A percentile compares a stretch with the other conserved stretches of the same genome.
phyloP scores from a whole-genome alignment of 371 early-diverging fungal genomes.

The Rhizopus sp. region DNA sequence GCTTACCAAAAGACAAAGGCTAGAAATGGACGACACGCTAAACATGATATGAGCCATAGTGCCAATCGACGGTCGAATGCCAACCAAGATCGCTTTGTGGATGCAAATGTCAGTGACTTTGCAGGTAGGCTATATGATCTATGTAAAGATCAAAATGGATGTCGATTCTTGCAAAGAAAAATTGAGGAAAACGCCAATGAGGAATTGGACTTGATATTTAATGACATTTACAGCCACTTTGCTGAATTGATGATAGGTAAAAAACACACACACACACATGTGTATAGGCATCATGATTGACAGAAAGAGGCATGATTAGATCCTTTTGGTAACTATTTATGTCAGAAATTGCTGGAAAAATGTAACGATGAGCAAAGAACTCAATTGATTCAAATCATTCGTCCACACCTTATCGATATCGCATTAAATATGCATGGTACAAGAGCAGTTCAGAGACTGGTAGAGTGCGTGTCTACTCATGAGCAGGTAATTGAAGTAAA shows the following conservation, averaged over 20 bases:
- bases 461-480: constrained; percentile 76
- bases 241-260: constrained; percentile 81
- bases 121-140: constrained; percentile 73
- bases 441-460: constrained; percentile 93
- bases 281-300: background rate
- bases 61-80: background rate
- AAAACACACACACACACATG: background rate
- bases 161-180: constrained; percentile 84
- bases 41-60: background rate
- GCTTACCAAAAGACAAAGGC: background rate
- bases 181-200: constrained; percentile 52
- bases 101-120: constrained; percentile 68
- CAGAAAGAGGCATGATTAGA: constrained; percentile 39
- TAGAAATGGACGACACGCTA: background rate
- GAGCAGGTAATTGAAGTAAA: constrained; percentile 49
- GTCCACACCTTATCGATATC: constrained; percentile 76
- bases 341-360: constrained; percentile 85
- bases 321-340: constrained; percentile 92
- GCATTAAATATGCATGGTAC: constrained; percentile 97
- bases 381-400: constrained; percentile 68
- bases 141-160: constrained; percentile 91
- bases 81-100: constrained; percentile 49
- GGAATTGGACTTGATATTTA: constrained; percentile 62
- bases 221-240: constrained; percentile 75
- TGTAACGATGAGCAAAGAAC: constrained; percentile 77